Base-by-base conservation (phyloP, 257 asterid species). In the Gentiana macrophylla region DNA sequence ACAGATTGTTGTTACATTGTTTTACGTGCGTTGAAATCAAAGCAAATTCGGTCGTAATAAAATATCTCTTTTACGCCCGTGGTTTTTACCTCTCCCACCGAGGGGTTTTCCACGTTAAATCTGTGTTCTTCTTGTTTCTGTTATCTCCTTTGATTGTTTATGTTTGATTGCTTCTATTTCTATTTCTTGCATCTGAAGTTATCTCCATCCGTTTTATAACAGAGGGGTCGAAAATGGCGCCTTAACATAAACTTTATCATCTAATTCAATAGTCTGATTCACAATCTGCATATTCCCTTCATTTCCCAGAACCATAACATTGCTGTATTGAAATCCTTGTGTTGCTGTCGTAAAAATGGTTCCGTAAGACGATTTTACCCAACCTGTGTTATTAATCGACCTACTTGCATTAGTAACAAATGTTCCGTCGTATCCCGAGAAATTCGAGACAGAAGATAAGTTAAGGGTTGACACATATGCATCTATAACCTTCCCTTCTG, bases 141-240 rank as follows among this genome's bases (percentile, higher is more conserved):
- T n/a, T n/a, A n/a, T n/a, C n/a, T n/a, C n/a, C n/a, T n/a, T n/a
- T n/a, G n/a, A n/a, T n/a, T n/a, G n/a, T n/a, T n/a, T n/a, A n/a
- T n/a, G n/a, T n/a, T n/a, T n/a, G n/a, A n/a, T n/a, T n/a, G n/a
- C n/a, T n/a, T n/a, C n/a, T n/a, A n/a, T n/a, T n/a, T n/a, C n/a
- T n/a, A n/a, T n/a, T n/a, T n/a, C n/a, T n/a, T n/a, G n/a, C 91
- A 51, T 77, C 83, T 49, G 83, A 70, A 33, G 89, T 95, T n/a
- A n/a, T n/a, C n/a, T n/a, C n/a, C n/a, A n/a, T n/a, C n/a, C n/a
- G n/a, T 52, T 79, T 80, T 0, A 83, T 76, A 37, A 83, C 95
- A 5, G 41, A 49, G 62, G 4, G 0, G 76, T 45, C 34, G 76
- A 72, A n/a, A 75, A 59, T 3, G 71, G 67, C 37, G 5, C 50